Evolutionary conservation across 108 stramenopile genomes (phyloP), one percentile per base, ranked within the genome.

Genomic region (Fistulifera pelliculosa): DNA sequence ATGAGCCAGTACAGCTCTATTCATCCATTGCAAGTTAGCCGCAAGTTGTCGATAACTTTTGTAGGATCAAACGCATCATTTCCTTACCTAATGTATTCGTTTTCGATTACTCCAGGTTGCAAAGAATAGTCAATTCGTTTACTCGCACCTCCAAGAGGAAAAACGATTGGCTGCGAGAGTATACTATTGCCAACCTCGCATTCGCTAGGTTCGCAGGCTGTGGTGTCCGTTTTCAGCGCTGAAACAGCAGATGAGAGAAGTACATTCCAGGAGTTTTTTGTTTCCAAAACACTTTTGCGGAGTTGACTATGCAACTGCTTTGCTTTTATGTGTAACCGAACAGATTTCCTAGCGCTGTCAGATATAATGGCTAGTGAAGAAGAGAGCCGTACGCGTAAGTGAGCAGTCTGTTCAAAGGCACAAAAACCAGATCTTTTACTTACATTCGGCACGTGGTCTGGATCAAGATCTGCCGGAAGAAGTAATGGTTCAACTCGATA

Each of bases 261-360:
- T 22, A 51, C 50, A 24, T 21, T 41, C 39, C 35, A 54, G 23
- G 49, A 38, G 15, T 21, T 54, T 38, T 27, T 66, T 23, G 25
- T 35, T 2, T 57, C 65, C 47, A 54, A 16, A 50, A 87, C 47
- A 26, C 66, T 61, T 47, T 71, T 74, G 49, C 66, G 67, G 18
- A 87, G 51, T 11, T 76, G 65, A 41, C 71, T 75, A 10, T 69
- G 73, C 50, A 89, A 51, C 43, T 85, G 81, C 68, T 58, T 68
- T 12, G 87, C 87, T 54, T 85, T 80, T 19, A 89, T 73, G 51
- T 90, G 88, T 10, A 90, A 56, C 35, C 85, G 78, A 13, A 90
- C 69, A 35, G 61, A 64, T 57, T 85, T 68, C 21, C 89, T 81
- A 73, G 69, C 5, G 67, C 66, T 47, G 73, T 80, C 49, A 90